Evolutionary conservation across 2,329 filamentous ascomycete species (phyloP).

Genomic region (Daldinia eschscholtzii): DNA sequence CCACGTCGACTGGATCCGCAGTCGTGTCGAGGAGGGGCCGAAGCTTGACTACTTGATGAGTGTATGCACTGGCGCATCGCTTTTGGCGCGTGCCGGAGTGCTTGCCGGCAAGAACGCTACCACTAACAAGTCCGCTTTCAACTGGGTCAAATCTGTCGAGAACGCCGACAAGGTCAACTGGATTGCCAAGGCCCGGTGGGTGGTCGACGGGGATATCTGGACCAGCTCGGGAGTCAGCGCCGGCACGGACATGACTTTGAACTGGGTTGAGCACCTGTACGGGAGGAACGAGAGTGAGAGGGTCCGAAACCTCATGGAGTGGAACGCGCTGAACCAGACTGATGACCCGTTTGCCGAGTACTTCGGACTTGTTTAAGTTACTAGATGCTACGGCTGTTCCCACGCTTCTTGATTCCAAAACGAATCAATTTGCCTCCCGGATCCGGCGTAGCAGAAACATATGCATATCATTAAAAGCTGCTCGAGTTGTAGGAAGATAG

Average conservation of each 20-base stretch:
- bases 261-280: conserved; percentile 35
- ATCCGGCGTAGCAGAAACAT: background rate
- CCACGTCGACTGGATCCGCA: conserved; percentile 37
- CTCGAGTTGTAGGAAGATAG: background rate
- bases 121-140: conserved; percentile 43
- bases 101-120: conserved; percentile 41
- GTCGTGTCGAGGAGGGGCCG: conserved; percentile 31
- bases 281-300: conserved; percentile 39
- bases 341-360: conserved; percentile 44
- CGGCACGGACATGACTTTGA: conserved; percentile 43
- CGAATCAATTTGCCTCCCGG: background rate
- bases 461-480: background rate
- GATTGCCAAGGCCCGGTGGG: conserved; percentile 45
- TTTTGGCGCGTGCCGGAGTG: conserved; percentile 44
- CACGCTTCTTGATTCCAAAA: background rate
- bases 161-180: conserved; percentile 39
- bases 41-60: conserved; percentile 37
- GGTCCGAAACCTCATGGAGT: conserved; percentile 38
- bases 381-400: too few species aligned
- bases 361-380: conserved; percentile 29
- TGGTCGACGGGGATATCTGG: conserved; percentile 45
- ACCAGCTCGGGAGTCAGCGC: conserved; percentile 46
- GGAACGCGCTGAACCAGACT: conserved; percentile 37
- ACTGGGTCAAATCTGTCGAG: conserved; percentile 38
- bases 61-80: conserved; percentile 43